Evolutionary conservation across 2,329 filamentous ascomycete species (phyloP), one percentile per base, ranked within the genome.

Genomic region (Botrytis medusae): DNA sequence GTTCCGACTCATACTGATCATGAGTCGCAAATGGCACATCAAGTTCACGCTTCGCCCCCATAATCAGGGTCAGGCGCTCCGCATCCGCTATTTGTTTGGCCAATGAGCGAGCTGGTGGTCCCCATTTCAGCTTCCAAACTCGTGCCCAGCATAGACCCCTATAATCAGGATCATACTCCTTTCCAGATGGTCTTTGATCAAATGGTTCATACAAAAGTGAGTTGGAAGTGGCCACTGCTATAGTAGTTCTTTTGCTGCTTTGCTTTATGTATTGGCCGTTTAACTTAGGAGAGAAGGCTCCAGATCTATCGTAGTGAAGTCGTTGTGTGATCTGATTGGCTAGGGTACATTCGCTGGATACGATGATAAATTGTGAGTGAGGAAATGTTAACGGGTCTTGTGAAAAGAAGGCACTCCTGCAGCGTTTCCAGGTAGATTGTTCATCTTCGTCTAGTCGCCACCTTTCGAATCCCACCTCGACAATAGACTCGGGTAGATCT

Each of bases 131-230:
- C 51, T 18, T 54, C 51, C 51, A 54, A 54, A 8, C 25, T 54
- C 51, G n/a, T 0, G 1, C n/a, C n/a, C 51, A 54, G 51, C n/a
- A 54, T 29, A 29, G 16, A 54, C 29, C 51, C n/a, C 51, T 8
- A 54, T 29, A 16, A 1, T 29, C 14, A 3, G n/a, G 51, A 54
- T 54, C 51, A 9, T 7, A 8, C 1, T 54, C 0, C n/a, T 29
- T 5, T 54, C 51, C 51, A 8, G n/a, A 54, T 0, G 14, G 51
- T 54, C n/a, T 54, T 18, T 54, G n/a, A 29, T 29, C 14, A 16
- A 54, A 54, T 18, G 14, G 14, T 16, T 54, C 51, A 29, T 0
- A 8, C 29, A 0, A 1, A 2, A 14, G n/a, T 4, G 51, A 18
- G 2, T 18, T n/a, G 51, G n/a, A 29, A 54, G 51, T 54, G 1